Evolutionary conservation across 352 stramenopile species (phyloP).

Genomic region (Globisporangium nunn): DNA sequence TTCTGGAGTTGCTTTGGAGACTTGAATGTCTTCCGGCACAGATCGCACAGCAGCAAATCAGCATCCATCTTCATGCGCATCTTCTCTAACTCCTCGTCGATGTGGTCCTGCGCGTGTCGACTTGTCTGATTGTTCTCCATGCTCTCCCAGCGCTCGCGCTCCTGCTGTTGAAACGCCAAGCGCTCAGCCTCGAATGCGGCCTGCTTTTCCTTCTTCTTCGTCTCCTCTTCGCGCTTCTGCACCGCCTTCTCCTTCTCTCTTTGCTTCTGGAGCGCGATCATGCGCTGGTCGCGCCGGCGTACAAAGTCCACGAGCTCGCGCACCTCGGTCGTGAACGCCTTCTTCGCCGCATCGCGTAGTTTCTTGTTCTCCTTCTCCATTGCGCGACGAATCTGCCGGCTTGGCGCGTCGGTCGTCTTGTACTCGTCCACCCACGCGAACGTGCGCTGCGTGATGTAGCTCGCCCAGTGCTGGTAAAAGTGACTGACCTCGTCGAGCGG

Average conservation of each 20-base stretch:
- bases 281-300: constrained; percentile 64
- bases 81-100: constrained; percentile 58
- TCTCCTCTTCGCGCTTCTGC: constrained; percentile 38
- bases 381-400: constrained; percentile 57
- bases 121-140: constrained; percentile 33
- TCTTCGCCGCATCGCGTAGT: constrained; percentile 67
- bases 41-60: constrained; percentile 59
- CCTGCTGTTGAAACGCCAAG: constrained; percentile 63
- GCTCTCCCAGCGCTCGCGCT: constrained; percentile 48
- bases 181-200: constrained; percentile 49
- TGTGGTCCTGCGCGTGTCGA: constrained; percentile 40
- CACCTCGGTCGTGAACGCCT: constrained; percentile 71
- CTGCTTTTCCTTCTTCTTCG: constrained; percentile 49
- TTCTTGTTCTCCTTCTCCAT: constrained; percentile 90
- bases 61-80: constrained; percentile 63
- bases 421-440: constrained; percentile 83
- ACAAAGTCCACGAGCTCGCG: constrained; percentile 82
- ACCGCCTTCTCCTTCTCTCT: constrained; percentile 55
- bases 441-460: constrained; percentile 60
- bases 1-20: constrained; percentile 78
- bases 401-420: constrained; percentile 75
- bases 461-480: constrained; percentile 81
- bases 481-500: constrained; percentile 42
- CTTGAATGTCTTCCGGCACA: constrained; percentile 84
- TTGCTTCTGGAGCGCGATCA: constrained; percentile 57